phyloP scores from a whole-genome alignment of 495 filamentous ascomycete genomes.

The Aeminium ludgeri region DNA sequence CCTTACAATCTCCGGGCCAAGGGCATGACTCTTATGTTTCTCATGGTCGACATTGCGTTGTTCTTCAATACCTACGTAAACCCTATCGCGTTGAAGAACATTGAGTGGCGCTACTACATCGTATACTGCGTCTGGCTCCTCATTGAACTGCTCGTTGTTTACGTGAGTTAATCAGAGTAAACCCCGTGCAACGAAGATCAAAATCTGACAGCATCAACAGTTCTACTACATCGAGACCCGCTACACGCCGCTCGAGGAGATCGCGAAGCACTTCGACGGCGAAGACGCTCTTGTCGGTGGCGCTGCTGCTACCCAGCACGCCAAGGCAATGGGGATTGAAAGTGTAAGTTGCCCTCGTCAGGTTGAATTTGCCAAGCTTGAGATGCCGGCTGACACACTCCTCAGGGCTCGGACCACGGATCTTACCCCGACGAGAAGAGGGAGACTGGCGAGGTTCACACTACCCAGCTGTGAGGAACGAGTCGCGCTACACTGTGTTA shows the following conservation, averaged over 20 bases:
- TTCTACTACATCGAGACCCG: slow-evolving; percentile 53
- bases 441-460: too few species aligned
- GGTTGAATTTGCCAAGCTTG: too few species aligned
- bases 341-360: too few species aligned
- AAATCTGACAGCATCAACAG: too few species aligned
- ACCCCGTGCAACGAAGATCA: slow-evolving; percentile 15
- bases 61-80: slow-evolving; percentile 33
- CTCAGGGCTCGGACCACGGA: too few species aligned
- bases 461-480: too few species aligned
- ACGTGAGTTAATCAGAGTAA: slow-evolving; percentile 25
- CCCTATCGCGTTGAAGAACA: slow-evolving; percentile 19
- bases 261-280: slow-evolving; percentile 23
- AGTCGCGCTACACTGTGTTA: too few species aligned
- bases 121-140: slow-evolving; percentile 23
- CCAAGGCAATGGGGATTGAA: neutral
- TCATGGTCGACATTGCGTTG: slow-evolving; percentile 9
- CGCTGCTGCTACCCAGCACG: neutral
- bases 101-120: slow-evolving; percentile 18
- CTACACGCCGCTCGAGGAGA: slow-evolving; percentile 52
- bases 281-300: slow-evolving; percentile 15
- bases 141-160: slow-evolving; percentile 36
- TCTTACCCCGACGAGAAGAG: too few species aligned
- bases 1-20: slow-evolving; percentile 54
- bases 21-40: slow-evolving; percentile 40
- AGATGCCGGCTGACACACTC: too few species aligned